Base-by-base conservation (phyloP, 83 land plant genomes). In the Larix sibirica region DNA sequence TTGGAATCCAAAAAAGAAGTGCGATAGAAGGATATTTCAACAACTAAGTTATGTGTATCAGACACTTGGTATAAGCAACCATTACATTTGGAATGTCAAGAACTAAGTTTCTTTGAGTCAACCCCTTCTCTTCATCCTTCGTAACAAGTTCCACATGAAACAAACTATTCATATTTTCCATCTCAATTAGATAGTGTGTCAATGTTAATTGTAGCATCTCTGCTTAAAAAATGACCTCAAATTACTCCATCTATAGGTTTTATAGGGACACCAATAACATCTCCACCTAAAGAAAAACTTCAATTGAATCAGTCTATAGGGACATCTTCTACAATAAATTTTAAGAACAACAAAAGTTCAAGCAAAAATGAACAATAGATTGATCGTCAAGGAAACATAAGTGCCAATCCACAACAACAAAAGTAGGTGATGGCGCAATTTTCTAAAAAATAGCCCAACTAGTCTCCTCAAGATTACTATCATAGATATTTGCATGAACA, bases 141-240 rank as follows among this genome's bases (percentile, higher is more conserved):
- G 6, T 76, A 79, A 28, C 65, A 84, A 79, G 16, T 47, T 44
- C 75, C 69, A 36, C 44, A 13, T 13, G n/a, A 78, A 84, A 33
- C 24, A 17, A 60, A 67, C 10, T 21, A 33, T 74, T 82, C 79
- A 82, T 79, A 4, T 24, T 17, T 71, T 33, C 21, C 90, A 85
- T 14, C 84, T 82, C 31, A 85, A 85, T 0, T 83, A 84, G 50
- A 88, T 60, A 62, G 67, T 70, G 24, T 88, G 81, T 54, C 86
- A 81, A 12, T 59, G 65, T 60, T 64, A 61, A 23, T 44, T 0
- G 42, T 61, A 28, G 6, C 64, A 9, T 61, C 42, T 5, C 80
- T 33, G 8, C 40, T 23, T 13, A 38, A 77, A 77, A 77, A 77
- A 62, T 6, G 3, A 5, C 33, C 62, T 24, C 79, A 54, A 14